Conservation (phyloP, 139 green algal species). For the Chlamydomonas eustigma region DNA sequence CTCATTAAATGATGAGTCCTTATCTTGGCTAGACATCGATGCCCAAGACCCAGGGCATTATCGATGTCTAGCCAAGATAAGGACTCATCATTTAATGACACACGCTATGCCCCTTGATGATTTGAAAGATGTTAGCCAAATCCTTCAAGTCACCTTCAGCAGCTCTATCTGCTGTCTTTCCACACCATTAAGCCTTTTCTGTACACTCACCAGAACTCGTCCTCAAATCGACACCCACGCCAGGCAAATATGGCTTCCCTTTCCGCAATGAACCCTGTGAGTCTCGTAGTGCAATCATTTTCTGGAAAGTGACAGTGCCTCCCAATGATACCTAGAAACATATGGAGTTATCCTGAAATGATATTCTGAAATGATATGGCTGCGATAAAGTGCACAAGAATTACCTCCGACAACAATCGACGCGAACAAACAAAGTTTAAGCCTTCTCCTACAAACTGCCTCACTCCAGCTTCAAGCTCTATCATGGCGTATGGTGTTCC, state of each 20-base stretch:
- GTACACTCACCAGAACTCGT: slow-evolving; percentile 2
- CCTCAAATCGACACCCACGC: background rate
- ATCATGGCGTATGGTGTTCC: background rate
- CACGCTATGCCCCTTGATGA: too few species aligned
- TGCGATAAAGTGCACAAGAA: background rate
- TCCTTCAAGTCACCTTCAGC: background rate
- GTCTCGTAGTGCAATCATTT: background rate
- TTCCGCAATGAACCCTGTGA: background rate
- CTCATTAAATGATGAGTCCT: background rate
- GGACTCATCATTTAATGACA: background rate
- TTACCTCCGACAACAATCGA: background rate
- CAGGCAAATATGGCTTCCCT: background rate
- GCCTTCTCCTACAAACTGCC: background rate
- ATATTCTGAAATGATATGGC: background rate
- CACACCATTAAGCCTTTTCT: background rate
- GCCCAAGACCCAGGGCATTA: background rate
- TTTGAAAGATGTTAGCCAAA: too few species aligned
- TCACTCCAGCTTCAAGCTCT: background rate
- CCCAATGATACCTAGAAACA: background rate
- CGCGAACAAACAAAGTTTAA: background rate
- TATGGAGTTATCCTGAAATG: background rate
- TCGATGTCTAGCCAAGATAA: background rate
- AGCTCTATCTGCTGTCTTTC: background rate
- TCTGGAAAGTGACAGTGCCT: background rate
- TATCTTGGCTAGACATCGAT: background rate